These are phyloP conservation scores for Heteromeles arbutifolia DNA, from an alignment of 306 rosid genomes.

Conservation along the genomic window DNA sequence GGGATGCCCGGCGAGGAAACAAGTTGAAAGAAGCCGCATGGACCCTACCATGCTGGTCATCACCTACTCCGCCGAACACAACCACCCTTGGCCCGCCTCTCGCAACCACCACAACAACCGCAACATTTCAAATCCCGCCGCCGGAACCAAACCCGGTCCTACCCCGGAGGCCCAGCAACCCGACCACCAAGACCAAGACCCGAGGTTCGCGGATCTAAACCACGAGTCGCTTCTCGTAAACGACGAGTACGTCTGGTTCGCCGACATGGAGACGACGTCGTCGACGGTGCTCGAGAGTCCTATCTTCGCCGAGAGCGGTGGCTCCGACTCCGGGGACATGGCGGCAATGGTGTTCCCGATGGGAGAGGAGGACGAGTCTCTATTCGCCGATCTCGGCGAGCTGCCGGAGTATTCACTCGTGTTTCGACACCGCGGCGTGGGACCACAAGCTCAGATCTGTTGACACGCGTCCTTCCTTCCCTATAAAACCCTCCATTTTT, in stretches of 20 bases:
- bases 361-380: constrained; percentile 81
- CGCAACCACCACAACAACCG: constrained; percentile 44
- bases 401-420: constrained; percentile 78
- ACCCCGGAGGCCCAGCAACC: neutral
- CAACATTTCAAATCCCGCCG: neutral
- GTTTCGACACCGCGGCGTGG: constrained; percentile 53
- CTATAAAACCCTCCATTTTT: neutral
- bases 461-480: constrained; percentile 28
- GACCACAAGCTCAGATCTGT: constrained; percentile 41
- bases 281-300: constrained; percentile 53
- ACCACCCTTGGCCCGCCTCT: constrained; percentile 75
- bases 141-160: constrained; percentile 4
- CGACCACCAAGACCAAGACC: constrained; percentile 7
- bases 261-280: constrained; percentile 58
- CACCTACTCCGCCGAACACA: constrained; percentile 84
- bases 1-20: constrained; percentile 96
- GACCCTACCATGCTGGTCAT: constrained; percentile 86
- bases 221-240: constrained; percentile 23
- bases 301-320: constrained; percentile 27
- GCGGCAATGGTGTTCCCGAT: constrained; percentile 54
- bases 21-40: constrained; percentile 75
- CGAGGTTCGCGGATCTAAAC: constrained; percentile 30
- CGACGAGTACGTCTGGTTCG: constrained; percentile 67
- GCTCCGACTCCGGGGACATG: constrained; percentile 22
- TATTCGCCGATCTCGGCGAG: constrained; percentile 88